Evolutionary conservation across 192 early-diverging fungal species (phyloP).

Genomic region (Chytriomyces confervae): DNA sequence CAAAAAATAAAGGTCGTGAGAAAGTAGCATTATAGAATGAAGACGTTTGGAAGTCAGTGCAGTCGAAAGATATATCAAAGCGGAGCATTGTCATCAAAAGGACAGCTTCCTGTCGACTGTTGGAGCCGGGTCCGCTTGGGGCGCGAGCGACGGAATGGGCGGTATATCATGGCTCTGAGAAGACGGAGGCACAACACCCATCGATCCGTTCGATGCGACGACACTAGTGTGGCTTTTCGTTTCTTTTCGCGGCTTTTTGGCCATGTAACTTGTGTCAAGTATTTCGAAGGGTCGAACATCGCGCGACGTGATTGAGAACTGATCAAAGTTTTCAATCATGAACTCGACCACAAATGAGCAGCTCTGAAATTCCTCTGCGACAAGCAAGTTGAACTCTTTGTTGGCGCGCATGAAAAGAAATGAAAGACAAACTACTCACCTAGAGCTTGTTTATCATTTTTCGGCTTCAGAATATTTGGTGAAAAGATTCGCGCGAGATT

Average conservation of each 20-base stretch:
- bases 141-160: not conserved
- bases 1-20: not conserved
- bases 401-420: not conserved
- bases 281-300: conserved; percentile 47
- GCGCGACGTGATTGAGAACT: conserved; percentile 42
- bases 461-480: conserved; percentile 54
- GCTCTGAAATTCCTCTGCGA: conserved; percentile 54
- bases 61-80: not conserved
- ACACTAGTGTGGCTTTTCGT: not conserved
- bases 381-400: not conserved
- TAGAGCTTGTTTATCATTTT: conserved; percentile 43
- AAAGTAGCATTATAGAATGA: not conserved
- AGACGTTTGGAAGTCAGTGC: too few species aligned
- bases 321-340: conserved; percentile 47
- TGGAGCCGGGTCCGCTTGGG: not conserved
- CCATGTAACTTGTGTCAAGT: conserved; percentile 41
- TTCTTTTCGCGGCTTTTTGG: not conserved
- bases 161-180: not conserved
- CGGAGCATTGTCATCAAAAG: not conserved
- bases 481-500: conserved; percentile 55
- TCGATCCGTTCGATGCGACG: not conserved
- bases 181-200: not conserved
- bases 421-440: not conserved
- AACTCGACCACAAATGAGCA: conserved; percentile 51
- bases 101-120: not conserved